A percentile compares a stretch with the other conserved stretches of the same genome.
These are phyloP conservation scores for Carpinus fangiana DNA, from an alignment of 306 rosid genomes.

Conservation along the genomic window DNA sequence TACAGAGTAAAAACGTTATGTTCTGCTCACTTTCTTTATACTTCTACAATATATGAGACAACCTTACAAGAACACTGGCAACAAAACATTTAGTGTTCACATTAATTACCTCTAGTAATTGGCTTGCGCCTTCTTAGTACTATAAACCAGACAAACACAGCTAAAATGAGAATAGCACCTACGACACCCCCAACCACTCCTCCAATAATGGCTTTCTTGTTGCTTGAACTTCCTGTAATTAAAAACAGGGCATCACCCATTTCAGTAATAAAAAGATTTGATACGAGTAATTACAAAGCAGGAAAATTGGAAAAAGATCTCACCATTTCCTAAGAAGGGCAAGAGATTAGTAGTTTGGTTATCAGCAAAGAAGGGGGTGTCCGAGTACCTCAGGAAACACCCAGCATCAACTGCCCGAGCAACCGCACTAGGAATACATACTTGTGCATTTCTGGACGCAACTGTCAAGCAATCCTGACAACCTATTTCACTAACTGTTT, in stretches of 20 bases:
- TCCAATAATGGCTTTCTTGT: conserved; percentile 59
- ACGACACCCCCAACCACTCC: conserved; percentile 61
- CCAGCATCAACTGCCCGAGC: conserved; percentile 43
- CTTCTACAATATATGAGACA: no score
- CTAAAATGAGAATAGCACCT: conserved; percentile 44
- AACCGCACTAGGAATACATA: conserved; percentile 44
- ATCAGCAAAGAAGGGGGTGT: conserved; percentile 48
- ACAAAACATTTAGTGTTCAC: background rate
- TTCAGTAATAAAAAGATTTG: background rate
- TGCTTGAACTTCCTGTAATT: conserved; percentile 40
- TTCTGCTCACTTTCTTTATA: no score
- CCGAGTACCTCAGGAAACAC: conserved; percentile 62
- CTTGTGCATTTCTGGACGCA: conserved; percentile 36
- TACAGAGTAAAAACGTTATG: background rate
- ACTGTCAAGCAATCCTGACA: conserved; percentile 49
- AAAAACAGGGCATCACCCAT: background rate
- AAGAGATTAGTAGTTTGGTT: conserved; percentile 45
- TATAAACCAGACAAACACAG: conserved; percentile 37
- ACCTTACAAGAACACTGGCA: background rate
- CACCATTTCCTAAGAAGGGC: conserved; percentile 41
- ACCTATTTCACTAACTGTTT: conserved; percentile 27
- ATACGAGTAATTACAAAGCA: background rate
- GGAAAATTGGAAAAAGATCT: background rate
- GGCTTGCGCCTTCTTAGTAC: conserved; percentile 36
- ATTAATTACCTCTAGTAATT: conserved; percentile 48